Conservation (phyloP, 1,139 yeast genomes). For the Sugiyamaella xylanicola region DNA sequence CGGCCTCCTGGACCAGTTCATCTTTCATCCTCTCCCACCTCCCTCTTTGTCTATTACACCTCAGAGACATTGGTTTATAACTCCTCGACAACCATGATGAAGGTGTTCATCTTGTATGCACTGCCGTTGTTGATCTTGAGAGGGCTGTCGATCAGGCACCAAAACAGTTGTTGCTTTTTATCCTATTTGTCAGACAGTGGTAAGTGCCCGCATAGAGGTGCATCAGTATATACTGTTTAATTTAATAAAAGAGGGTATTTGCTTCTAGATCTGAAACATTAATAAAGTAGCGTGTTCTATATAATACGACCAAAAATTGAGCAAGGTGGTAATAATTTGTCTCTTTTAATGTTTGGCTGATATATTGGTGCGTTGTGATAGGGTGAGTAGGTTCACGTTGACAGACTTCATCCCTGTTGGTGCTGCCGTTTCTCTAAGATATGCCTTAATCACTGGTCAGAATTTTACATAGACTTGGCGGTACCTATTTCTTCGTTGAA, state of each 20-base stretch:
- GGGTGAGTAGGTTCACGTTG: too few relatives aligned
- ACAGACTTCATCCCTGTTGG: too few relatives aligned
- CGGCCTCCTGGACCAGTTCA: not conserved
- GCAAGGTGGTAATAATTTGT: not conserved
- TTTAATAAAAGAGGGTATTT: not conserved
- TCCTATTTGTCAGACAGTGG: not conserved
- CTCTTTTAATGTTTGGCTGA: not conserved
- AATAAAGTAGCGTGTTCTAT: not conserved
- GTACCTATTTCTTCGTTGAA: too few relatives aligned
- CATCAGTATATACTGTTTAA: not conserved
- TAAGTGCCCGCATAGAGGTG: not conserved
- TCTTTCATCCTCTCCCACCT: not conserved
- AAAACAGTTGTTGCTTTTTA: not conserved
- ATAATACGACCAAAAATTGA: not conserved
- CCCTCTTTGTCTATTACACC: not conserved
- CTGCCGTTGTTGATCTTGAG: not conserved
- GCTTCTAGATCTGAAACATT: slow-evolving; percentile 10
- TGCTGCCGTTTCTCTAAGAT: too few relatives aligned
- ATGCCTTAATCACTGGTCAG: too few relatives aligned
- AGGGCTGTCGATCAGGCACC: not conserved
- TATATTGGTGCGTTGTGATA: too few relatives aligned
- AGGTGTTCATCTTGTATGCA: not conserved
- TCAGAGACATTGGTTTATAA: not conserved
- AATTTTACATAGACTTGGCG: too few relatives aligned
- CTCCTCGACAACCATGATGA: not conserved